Base-by-base conservation (phyloP, 2,329 filamentous ascomycete genomes). In the Orbilia oligospora region DNA sequence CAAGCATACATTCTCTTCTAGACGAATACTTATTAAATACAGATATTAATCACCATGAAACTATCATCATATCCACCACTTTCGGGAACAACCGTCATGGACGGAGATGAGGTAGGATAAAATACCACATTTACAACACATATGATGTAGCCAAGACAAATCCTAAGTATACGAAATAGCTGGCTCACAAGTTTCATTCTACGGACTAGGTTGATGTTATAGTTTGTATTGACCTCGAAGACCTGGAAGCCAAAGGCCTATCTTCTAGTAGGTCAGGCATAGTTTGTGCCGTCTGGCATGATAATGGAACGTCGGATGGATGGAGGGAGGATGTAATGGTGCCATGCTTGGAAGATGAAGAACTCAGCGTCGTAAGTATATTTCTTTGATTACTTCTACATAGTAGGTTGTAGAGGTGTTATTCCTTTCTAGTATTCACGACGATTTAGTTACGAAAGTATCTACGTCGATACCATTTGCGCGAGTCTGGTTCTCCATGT, bases 21-120 rank as follows among this genome's bases (percentile, higher is more conserved):
- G 27, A 55, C 24, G 24, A 14, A 55, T 41, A 41, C 1, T 41
- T 41, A 16, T 38, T 55, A 55, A 30, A 55, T 14, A 9, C 8
- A 33, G 3, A 18, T 10, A 30, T 22, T 49, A 36, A 49, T n/a
- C n/a, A 8, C 2, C 12, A 78, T 78, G 75, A 66, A 78, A 65
- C 22, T 78, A 30, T 72, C 75, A 56, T 72, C 61, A 27, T 55
- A 78, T 16, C 75, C 75, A 22, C 75, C 75, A 24, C 75, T 78
- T 16, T 53, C 63, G 18, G 68, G 68, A 24, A 78, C 75, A 5
- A 78, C 75, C n/a, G 64, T 78, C 36, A 46, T 78, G 46, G 75
- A 72, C 46, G 53, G 64, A 36, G 75, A 78, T 63, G 53, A 78
- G 68, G 75, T 78, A 63, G n/a, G 48, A 24, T 6, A 38, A 66